Evolutionary conservation across 2,329 filamentous ascomycete species (phyloP).

Genomic region (Thermomyces lanuginosus): DNA sequence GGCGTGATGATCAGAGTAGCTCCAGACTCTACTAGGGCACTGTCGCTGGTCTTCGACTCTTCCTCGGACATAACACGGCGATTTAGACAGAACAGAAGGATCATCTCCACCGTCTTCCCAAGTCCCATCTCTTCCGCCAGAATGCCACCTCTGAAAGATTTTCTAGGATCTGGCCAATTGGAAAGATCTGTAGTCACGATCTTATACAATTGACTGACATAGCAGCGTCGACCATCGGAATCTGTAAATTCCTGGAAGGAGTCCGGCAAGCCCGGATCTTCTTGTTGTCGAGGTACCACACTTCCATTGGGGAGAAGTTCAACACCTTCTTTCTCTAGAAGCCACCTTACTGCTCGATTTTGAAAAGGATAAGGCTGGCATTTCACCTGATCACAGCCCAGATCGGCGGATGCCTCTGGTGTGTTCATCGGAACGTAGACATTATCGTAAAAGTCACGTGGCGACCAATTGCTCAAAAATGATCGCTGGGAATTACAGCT

Average conservation of each 20-base stretch:
- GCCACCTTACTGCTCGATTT: slow-evolving; percentile 30
- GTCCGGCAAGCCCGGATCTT: slow-evolving; percentile 13
- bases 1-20: slow-evolving; percentile 50
- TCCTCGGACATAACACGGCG: slow-evolving; percentile 11
- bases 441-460: slow-evolving; percentile 32
- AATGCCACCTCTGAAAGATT: slow-evolving; percentile 26
- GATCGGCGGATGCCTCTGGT: slow-evolving; percentile 15
- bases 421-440: slow-evolving; percentile 28
- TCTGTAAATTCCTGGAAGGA: slow-evolving; percentile 25
- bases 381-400: slow-evolving; percentile 19
- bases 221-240: slow-evolving; percentile 22
- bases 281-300: slow-evolving; percentile 9
- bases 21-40: slow-evolving; percentile 25
- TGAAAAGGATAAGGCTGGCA: slow-evolving; percentile 34
- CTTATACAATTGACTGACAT: slow-evolving; percentile 28
- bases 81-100: slow-evolving; percentile 30
- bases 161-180: slow-evolving; percentile 16
- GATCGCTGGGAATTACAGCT: not conserved
- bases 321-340: slow-evolving; percentile 29
- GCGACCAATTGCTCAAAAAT: slow-evolving; percentile 13
- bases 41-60: slow-evolving; percentile 8
- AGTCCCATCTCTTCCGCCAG: slow-evolving; percentile 37
- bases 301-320: slow-evolving; percentile 17
- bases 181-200: slow-evolving; percentile 22
- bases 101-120: slow-evolving; percentile 35